phyloP scores from a whole-genome alignment of 768 basidiomycete genomes.

The Phlebiopsis flavidoalba region DNA sequence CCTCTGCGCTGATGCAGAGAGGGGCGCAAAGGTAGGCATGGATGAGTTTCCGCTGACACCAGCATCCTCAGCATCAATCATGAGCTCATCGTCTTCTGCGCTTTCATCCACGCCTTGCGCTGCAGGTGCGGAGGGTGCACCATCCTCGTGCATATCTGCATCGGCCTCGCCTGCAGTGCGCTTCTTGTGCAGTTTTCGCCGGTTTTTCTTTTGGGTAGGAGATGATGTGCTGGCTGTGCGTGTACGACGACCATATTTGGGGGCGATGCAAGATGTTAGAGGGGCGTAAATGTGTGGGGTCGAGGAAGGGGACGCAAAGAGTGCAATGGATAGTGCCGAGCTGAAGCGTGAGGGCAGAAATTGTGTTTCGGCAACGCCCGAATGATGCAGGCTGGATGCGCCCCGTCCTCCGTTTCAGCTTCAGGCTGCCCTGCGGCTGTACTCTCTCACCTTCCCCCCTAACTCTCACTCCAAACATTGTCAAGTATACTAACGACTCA shows the following conservation, averaged over 20 bases:
- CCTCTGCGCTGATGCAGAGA: slow-evolving; percentile 53
- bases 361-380: slow-evolving; percentile 7
- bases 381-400: neutral
- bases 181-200: slow-evolving; percentile 41
- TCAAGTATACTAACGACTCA: slow-evolving; percentile 3
- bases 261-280: neutral
- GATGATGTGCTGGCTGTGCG: slow-evolving; percentile 23
- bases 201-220: slow-evolving; percentile 36
- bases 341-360: slow-evolving; percentile 2
- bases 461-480: neutral
- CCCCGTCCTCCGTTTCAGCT: neutral
- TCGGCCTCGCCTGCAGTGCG: slow-evolving; percentile 14
- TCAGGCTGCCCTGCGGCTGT: neutral
- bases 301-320: neutral
- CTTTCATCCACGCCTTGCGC: slow-evolving; percentile 6
- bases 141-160: slow-evolving; percentile 14
- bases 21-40: slow-evolving; percentile 66
- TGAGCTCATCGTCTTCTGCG: slow-evolving; percentile 52
- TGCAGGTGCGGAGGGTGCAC: neutral
- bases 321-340: neutral
- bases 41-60: slow-evolving; percentile 38
- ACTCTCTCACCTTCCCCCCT: neutral
- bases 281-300: neutral
- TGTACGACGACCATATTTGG: slow-evolving; percentile 37
- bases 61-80: slow-evolving; percentile 51